These are phyloP conservation scores for Phytophthora pseudosyringae DNA, from an alignment of 352 stramenopile genomes.

Conservation along the genomic window DNA sequence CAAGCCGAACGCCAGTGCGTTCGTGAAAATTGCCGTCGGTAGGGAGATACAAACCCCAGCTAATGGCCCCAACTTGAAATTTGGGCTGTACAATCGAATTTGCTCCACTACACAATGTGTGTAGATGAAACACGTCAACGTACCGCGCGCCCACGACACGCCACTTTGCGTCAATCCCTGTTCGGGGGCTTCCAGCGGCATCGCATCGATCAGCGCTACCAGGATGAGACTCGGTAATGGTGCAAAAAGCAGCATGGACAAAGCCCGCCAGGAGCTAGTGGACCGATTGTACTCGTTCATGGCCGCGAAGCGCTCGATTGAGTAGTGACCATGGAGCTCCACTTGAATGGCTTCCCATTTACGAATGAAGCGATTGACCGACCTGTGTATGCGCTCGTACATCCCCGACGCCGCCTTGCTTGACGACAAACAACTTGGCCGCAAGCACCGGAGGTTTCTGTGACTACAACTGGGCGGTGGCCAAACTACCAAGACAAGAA, in stretches of 20 bases:
- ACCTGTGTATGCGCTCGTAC: constrained; percentile 2
- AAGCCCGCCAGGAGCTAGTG: constrained; percentile 7
- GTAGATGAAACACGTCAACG: constrained; percentile 27
- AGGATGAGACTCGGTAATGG: constrained; percentile 22
- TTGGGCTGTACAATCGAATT: constrained; percentile 31
- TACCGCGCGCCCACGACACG: constrained; percentile 13
- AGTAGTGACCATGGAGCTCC: constrained; percentile 31
- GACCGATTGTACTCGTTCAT: constrained; percentile 20
- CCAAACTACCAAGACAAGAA: too few relatives aligned
- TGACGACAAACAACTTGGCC: neutral
- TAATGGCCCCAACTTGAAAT: constrained; percentile 8
- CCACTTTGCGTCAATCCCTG: constrained; percentile 11
- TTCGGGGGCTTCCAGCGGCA: constrained; percentile 18
- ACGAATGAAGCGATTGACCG: constrained; percentile 12
- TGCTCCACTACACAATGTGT: constrained; percentile 30
- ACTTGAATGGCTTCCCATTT: constrained; percentile 35
- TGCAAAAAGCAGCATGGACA: constrained; percentile 8
- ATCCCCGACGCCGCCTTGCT: constrained; percentile 6
- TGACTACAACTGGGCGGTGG: too few relatives aligned
- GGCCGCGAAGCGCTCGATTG: constrained; percentile 10
- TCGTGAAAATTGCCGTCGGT: constrained; percentile 15
- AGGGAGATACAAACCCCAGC: constrained; percentile 19
- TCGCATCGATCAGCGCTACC: constrained; percentile 22
- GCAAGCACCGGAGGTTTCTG: too few relatives aligned
- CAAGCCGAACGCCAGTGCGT: constrained; percentile 2